Conservation (phyloP, 1,139 yeast genomes). For the Spencermartinsiella ligniputridi region DNA sequence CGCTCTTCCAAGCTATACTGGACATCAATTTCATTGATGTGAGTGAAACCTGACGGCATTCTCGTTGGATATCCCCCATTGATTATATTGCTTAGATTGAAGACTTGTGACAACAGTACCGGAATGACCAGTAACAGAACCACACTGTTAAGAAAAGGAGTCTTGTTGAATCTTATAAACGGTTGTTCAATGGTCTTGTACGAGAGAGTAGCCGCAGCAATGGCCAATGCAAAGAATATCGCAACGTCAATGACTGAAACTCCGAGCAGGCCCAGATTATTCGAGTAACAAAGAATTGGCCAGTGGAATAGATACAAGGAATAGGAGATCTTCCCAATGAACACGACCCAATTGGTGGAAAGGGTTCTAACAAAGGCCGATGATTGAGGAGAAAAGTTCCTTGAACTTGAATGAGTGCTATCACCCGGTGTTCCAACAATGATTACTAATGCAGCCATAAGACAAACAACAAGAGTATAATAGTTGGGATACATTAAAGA, state of each 20-base stretch:
- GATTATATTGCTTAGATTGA: no score
- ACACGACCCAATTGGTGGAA: conserved; percentile 1
- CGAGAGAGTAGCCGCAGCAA: conserved; percentile 1
- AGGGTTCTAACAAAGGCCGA: background rate
- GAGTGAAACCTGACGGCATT: no score
- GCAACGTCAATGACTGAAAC: conserved; percentile 1
- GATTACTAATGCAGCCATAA: no score
- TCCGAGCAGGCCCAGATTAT: conserved; percentile 1
- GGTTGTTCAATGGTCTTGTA: conserved; percentile 5
- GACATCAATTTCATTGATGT: no score
- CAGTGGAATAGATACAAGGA: conserved; percentile 3
- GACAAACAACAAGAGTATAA: no score
- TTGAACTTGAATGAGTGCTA: no score
- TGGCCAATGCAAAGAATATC: conserved; percentile 1
- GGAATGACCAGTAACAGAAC: background rate
- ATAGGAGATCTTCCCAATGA: conserved; percentile 3
- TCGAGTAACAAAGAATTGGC: conserved; percentile 4
- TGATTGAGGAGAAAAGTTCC: no score
- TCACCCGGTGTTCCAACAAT: no score
- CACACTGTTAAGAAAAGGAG: background rate
- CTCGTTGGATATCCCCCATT: no score
- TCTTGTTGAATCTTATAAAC: conserved; percentile 2
- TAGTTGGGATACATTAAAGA: no score
- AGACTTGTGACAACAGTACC: no score
- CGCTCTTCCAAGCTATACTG: no score